A percentile compares a stretch with the other conserved stretches of the same genome.
Conservation (phyloP, 805 yeast genomes). For the Ogataea pilisensis region DNA sequence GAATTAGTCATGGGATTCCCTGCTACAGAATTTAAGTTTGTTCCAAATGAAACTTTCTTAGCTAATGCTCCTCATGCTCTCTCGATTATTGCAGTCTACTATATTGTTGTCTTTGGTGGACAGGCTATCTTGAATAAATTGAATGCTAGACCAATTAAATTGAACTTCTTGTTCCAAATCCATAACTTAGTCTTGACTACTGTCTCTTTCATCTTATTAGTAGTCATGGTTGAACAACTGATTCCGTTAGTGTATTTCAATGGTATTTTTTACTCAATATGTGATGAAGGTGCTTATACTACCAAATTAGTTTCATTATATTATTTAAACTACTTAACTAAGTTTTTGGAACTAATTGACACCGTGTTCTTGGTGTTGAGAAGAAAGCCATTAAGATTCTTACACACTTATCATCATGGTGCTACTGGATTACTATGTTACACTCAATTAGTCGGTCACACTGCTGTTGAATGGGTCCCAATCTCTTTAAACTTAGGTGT, state of each 20-base stretch:
- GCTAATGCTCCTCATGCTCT: constrained; percentile 58
- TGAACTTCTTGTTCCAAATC: constrained; percentile 73
- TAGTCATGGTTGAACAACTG: constrained; percentile 78
- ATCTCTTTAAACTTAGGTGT: constrained; percentile 85
- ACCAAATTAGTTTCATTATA: constrained; percentile 78
- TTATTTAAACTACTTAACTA: constrained; percentile 87
- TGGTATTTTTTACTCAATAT: constrained; percentile 82
- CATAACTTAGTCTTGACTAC: constrained; percentile 77
- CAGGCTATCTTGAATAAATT: constrained; percentile 52
- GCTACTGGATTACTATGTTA: constrained; percentile 94
- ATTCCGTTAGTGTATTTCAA: constrained; percentile 69
- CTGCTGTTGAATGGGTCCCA: constrained; percentile 94
- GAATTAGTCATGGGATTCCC: constrained; percentile 46
- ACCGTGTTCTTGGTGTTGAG: constrained; percentile 88
- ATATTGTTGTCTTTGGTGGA: constrained; percentile 82
- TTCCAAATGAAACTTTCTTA: constrained; percentile 61
- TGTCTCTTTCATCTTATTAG: constrained; percentile 59
- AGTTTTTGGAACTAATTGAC: constrained; percentile 84
- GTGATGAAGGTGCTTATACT: constrained; percentile 75
- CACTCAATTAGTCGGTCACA: constrained; percentile 86
- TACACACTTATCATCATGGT: constrained; percentile 97
- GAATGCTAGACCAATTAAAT: constrained; percentile 61
- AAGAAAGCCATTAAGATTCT: constrained; percentile 85
- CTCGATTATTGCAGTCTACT: constrained; percentile 58
- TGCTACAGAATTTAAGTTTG: constrained; percentile 65